Evolutionary conservation across 1,284 basidiomycete genomes (phyloP), one percentile per base, ranked within the genome.

Genomic region (Malassezia nana): DNA sequence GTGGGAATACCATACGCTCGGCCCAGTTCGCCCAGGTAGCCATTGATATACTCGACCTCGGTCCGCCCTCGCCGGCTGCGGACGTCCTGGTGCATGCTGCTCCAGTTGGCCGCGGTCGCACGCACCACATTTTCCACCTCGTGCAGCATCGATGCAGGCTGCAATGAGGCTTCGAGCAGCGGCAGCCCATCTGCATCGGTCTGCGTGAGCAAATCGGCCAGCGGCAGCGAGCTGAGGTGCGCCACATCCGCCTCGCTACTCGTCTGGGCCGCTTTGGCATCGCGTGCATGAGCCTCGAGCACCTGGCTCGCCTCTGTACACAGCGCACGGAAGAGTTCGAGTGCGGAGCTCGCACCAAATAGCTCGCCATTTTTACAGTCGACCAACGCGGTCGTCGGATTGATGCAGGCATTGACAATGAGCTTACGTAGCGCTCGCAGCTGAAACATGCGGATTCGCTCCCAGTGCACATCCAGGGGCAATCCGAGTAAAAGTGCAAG

Each of bases 331-430:
- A 65, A 64, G 30, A 64, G 61, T 24, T 65, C 59, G 47, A 55
- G 53, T 0, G 75, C 69, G 12, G 64, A 46, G 26, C 55, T 54
- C 13, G 64, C 64, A 18, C 66, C 68, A 49, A 68, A 65, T n/a
- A 77, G 73, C 0, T 83, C 81, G 16, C 89, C 89, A 66, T 94
- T 95, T 50, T 81, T 79, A 65, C 89, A 86, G 41, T 82, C 81
- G 56, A 89, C 77, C 15, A 95, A 74, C 0, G 88, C 86, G 0
- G 89, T 89, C 59, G 96, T 78, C 0, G 91, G 84, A 69, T 95
- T 92, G 75, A 96, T 82, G 66, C 84, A 81, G 12, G 84, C 79
- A 73, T 94, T 91, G 60, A 88, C 81, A 29, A 85, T 87, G 48
- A 95, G 78, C 75, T 92, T 94, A 59, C 83, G 82, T 28, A 87